Base-by-base conservation (phyloP, 805 yeast species). In the Metschnikowia orientalis region DNA sequence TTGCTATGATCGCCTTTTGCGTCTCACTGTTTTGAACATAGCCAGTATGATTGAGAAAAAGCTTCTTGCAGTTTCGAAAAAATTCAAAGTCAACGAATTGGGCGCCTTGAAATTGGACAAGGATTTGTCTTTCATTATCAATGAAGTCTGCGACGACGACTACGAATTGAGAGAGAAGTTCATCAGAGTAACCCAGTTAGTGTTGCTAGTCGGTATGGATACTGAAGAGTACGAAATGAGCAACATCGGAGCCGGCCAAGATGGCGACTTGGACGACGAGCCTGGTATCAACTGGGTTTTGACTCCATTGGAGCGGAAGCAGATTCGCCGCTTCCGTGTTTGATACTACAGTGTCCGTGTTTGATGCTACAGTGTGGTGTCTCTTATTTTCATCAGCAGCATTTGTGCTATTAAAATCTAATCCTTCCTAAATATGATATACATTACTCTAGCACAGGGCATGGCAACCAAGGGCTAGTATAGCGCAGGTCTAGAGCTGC, bases 81-180 rank as follows among this genome's bases (percentile, higher is more conserved):
- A 75, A 44, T 62, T 53, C 42, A 55, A 51, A 30, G 75, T 87
- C 39, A 88, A 85, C 51, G 94, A 84, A 46, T 59, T 84, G 24
- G 97, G 97, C 1, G 79, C 94, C 0, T 70, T 87, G 12, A 82
- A 79, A 43, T 62, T 92, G 30, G 97, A 92, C 44, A 76, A 84
- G 38, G 95, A 89, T 51, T 61, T 88, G 14, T 76, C 88, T 28
- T 67, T 75, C 17, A 69, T 90, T 20, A 83, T 92, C 31, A 73
- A 79, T 27, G 81, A 81, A 37, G 72, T 85, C 5, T 80, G 95
- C 30, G 80, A 77, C 30, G 75, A 77, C 36, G 65, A 80, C 50
- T 90, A 88, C 56, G 72, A 73, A 21, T 61, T 88, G 45, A 68
- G 96, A 39, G 92, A 86, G 40, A 74, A 75, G 46, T 90, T 90